Conservation (phyloP, 2,329 filamentous ascomycete species). For the Truncatella angustata region DNA sequence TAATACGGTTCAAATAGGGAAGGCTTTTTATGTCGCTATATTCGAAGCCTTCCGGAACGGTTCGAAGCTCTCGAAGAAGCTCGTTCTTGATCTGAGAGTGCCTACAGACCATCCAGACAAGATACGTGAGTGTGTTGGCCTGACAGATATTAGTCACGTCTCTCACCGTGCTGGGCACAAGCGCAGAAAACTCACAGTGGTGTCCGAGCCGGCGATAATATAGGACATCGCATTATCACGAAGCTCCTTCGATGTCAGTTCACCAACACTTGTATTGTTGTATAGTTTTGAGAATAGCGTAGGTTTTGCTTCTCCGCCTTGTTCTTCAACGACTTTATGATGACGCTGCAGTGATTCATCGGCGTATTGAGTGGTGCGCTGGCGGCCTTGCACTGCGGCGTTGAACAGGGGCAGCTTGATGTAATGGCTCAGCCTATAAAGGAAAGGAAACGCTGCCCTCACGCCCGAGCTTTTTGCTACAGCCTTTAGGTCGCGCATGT, state of each 20-base stretch:
- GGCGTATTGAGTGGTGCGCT: constrained; percentile 23
- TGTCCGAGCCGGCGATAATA: constrained; percentile 48
- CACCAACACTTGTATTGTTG: constrained; percentile 31
- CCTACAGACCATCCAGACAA: constrained; percentile 38
- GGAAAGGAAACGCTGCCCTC: constrained; percentile 24
- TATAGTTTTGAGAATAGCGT: constrained; percentile 37
- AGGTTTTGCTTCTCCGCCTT: constrained; percentile 17
- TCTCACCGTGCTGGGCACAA: neutral
- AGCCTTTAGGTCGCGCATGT: constrained; percentile 36
- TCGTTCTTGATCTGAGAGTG: constrained; percentile 25
- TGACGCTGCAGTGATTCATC: constrained; percentile 27
- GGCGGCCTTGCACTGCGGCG: constrained; percentile 4
- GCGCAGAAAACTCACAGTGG: constrained; percentile 29
- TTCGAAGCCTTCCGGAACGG: constrained; percentile 28
- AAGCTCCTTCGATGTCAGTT: constrained; percentile 30
- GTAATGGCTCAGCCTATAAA: constrained; percentile 22
- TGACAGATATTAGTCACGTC: neutral
- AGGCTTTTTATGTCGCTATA: constrained; percentile 33
- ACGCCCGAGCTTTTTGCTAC: constrained; percentile 21
- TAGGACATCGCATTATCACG: constrained; percentile 33
- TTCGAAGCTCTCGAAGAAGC: constrained; percentile 34
- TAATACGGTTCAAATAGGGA: constrained; percentile 38
- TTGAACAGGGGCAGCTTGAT: constrained; percentile 23
- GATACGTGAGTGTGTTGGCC: constrained; percentile 46
- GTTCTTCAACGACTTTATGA: constrained; percentile 18